Base-by-base conservation (phyloP, 139 green algal genomes). In the Chlorella sp. region DNA sequence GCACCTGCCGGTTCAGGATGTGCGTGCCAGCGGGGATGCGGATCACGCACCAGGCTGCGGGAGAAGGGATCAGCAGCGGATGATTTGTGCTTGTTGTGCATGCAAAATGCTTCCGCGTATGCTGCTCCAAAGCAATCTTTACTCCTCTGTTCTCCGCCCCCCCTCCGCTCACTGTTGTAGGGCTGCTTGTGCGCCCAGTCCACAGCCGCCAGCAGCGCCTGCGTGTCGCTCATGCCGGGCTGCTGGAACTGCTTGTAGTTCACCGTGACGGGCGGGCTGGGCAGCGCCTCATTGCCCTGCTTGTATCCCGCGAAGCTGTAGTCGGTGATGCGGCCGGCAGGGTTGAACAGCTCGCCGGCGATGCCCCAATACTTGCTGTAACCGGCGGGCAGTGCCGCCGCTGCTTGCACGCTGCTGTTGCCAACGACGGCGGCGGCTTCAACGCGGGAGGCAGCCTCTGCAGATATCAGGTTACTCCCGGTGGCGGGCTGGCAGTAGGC, bases 251-350 rank as follows among this genome's bases (percentile, higher is more conserved):
- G 44, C 34, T 71, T 36, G 20, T 71, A 60, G 4, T 18, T 56
- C 18, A 21, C 32, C 21, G 74, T 81, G 5, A 81, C 74, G 5
- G 57, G 34, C 20, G 74, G 74, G 17, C 23, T 56, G 56, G 74
- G 74, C 74, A 81, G 74, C 30, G 55, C 34, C 20, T 70, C 74
- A 15, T 81, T 81, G 32, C 55, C 74, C 74, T 81, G 74, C 9
- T 70, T 34, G 55, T 81, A 81, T 1, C 74, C 74, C 11, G 74
- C 74, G 7, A 67, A 81, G 32, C 55, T 70, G 34, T 71, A 81
- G 56, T 81, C 74, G 20, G 56, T 60, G 3, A 81, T 60, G 0
- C n/a, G 74, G 18, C 74, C 56, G 1, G 32, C 20, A 11, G 74
- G 56, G 28, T 32, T 57, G 20, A 34, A 81, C 20, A 17, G 47